Evolutionary conservation across 2,329 filamentous ascomycete genomes (phyloP).

Genomic region (Botrytis pseudocinerea): DNA sequence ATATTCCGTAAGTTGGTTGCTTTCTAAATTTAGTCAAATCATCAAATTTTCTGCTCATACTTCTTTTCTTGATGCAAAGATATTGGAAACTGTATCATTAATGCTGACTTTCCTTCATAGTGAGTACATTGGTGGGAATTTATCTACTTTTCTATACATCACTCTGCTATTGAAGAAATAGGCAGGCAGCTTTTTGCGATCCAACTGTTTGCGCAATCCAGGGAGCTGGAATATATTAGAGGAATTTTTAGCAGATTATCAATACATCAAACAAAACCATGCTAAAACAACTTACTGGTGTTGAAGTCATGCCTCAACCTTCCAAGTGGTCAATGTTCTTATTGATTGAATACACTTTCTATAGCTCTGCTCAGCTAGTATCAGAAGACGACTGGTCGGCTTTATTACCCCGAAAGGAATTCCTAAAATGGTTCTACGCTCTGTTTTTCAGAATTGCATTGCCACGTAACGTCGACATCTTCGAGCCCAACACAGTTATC

Average conservation of each 20-base stretch:
- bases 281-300: conserved; percentile 21
- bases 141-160: conserved; percentile 25
- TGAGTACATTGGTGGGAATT: conserved; percentile 26
- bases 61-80: neutral
- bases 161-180: conserved; percentile 17
- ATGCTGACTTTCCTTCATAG: neutral
- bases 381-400: neutral
- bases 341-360: neutral
- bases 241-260: conserved; percentile 26
- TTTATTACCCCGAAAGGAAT: neutral
- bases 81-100: neutral
- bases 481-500: neutral
- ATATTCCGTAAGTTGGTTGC: conserved; percentile 27
- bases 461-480: conserved; percentile 22
- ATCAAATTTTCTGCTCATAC: neutral
- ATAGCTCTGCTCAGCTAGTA: neutral
- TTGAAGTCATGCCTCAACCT: neutral
- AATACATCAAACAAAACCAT: conserved; percentile 23
- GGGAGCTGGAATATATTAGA: conserved; percentile 17
- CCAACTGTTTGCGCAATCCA: conserved; percentile 27
- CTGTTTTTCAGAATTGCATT: conserved; percentile 27
- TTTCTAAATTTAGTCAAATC: neutral
- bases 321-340: neutral
- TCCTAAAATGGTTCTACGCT: conserved; percentile 27
- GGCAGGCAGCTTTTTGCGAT: neutral